Percentiles rank a stretch among this genome's conserved stretches.
phyloP scores from a whole-genome alignment of 2,329 filamentous ascomycete species.

The Thyridium curvatum region DNA sequence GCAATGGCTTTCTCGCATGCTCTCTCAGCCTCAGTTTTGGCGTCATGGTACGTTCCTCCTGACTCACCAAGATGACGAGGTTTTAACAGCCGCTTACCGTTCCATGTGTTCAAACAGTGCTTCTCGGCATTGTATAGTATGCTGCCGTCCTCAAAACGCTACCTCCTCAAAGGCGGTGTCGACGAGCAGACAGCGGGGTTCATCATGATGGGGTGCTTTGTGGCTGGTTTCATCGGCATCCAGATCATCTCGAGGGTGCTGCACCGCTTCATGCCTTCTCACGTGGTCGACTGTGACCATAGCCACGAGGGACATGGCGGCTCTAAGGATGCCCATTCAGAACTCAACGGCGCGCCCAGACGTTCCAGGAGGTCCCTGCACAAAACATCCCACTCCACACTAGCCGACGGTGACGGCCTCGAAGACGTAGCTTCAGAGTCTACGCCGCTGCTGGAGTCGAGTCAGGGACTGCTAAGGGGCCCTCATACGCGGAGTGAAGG shows the following conservation, averaged over 20 bases:
- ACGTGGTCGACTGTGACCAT: constrained; percentile 76
- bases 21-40: constrained; percentile 92
- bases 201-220: constrained; percentile 62
- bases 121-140: constrained; percentile 92
- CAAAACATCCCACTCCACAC: constrained; percentile 12
- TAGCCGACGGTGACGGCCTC: not conserved
- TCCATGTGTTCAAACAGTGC: constrained; percentile 46
- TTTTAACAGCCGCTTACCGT: not conserved
- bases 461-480: too few species aligned
- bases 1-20: constrained; percentile 77
- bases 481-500: too few species aligned
- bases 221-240: constrained; percentile 68
- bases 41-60: constrained; percentile 67
- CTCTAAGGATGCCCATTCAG: constrained; percentile 8
- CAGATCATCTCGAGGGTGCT: constrained; percentile 66
- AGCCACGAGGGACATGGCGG: constrained; percentile 51
- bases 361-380: constrained; percentile 4
- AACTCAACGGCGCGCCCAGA: constrained; percentile 5
- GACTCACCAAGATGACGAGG: not conserved
- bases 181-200: constrained; percentile 61
- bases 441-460: constrained; percentile 37
- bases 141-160: constrained; percentile 78
- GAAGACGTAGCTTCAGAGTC: constrained; percentile 28
- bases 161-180: constrained; percentile 65
- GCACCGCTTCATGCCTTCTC: constrained; percentile 69